phyloP scores from a whole-genome alignment of 2,329 filamentous ascomycete genomes.

The Knoxdaviesia capensis region DNA sequence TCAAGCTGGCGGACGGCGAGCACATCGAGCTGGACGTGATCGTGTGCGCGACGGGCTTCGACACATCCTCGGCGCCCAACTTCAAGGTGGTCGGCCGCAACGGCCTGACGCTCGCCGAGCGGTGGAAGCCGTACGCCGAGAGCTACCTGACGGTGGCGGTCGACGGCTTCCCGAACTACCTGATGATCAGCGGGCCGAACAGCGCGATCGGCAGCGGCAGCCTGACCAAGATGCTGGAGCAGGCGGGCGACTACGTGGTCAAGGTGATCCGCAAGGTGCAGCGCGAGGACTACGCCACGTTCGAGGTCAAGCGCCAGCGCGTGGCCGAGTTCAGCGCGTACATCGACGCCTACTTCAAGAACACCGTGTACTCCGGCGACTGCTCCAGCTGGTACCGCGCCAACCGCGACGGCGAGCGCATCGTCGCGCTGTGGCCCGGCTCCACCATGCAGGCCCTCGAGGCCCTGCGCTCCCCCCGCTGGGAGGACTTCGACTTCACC shows the following conservation, averaged over 20 bases:
- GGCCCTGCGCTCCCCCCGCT: conserved; percentile 18
- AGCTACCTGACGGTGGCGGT: conserved; percentile 24
- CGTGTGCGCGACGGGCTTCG: conserved; percentile 7
- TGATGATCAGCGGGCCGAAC: conserved; percentile 28
- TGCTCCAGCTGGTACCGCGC: conserved; percentile 35
- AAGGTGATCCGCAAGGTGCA: conserved; percentile 8
- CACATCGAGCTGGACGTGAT: conserved; percentile 6
- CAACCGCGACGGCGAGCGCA: conserved; percentile 16
- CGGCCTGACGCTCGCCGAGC: conserved; percentile 15
- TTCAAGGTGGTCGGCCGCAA: conserved; percentile 18
- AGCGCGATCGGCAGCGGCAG: conserved; percentile 24
- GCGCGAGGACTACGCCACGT: conserved; percentile 12
- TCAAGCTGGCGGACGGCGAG: conserved; percentile 5
- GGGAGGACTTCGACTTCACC: conserved; percentile 19
- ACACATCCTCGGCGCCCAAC: conserved; percentile 6
- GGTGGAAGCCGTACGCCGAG: conserved; percentile 18
- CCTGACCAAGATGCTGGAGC: conserved; percentile 24
- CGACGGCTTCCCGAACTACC: conserved; percentile 26
- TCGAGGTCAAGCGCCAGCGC: conserved; percentile 21
- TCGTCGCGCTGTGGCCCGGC: conserved; percentile 24
- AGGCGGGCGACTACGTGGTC: conserved; percentile 15
- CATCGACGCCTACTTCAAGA: conserved; percentile 24
- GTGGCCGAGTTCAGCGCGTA: conserved; percentile 26
- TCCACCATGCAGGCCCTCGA: conserved; percentile 22
- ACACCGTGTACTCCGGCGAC: conserved; percentile 24